These are phyloP conservation scores for Lophiotrema nucula DNA, from an alignment of 495 filamentous ascomycete genomes.

Conservation along the genomic window DNA sequence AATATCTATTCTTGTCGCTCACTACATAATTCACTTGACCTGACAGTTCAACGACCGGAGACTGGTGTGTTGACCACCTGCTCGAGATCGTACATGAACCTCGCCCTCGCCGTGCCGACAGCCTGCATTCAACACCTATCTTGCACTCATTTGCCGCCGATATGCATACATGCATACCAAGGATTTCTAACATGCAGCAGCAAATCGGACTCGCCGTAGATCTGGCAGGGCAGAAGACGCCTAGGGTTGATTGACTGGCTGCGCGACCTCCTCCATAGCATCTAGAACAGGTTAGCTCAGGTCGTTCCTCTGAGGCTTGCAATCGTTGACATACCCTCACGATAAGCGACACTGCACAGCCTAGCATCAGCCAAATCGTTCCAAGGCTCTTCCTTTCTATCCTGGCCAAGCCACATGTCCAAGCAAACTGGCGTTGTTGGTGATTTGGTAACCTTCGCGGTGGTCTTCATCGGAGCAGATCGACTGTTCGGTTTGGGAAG, in stretches of 20 bases:
- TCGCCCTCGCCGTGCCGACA: too few relatives aligned
- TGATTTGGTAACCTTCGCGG: background rate
- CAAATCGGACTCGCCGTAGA: background rate
- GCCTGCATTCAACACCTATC: too few relatives aligned
- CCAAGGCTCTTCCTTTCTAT: conserved; percentile 6
- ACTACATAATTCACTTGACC: too few relatives aligned
- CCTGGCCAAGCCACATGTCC: background rate
- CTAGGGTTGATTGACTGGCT: background rate
- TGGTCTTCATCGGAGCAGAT: background rate
- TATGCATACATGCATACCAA: too few relatives aligned
- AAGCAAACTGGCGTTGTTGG: background rate
- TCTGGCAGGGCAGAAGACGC: too few relatives aligned
- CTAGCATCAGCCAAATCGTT: conserved; percentile 7
- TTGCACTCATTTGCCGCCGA: too few relatives aligned
- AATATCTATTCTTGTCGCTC: too few relatives aligned
- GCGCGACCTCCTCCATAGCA: background rate
- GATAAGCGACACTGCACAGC: background rate
- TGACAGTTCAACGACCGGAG: too few relatives aligned
- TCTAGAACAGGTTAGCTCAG: background rate
- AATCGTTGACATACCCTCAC: background rate
- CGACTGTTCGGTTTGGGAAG: background rate
- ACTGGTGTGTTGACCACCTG: too few relatives aligned
- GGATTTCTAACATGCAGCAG: background rate
- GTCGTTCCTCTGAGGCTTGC: background rate
- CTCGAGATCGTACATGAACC: too few relatives aligned